phyloP scores from a whole-genome alignment of 805 yeast species.

The Monosporozyma unispora region DNA sequence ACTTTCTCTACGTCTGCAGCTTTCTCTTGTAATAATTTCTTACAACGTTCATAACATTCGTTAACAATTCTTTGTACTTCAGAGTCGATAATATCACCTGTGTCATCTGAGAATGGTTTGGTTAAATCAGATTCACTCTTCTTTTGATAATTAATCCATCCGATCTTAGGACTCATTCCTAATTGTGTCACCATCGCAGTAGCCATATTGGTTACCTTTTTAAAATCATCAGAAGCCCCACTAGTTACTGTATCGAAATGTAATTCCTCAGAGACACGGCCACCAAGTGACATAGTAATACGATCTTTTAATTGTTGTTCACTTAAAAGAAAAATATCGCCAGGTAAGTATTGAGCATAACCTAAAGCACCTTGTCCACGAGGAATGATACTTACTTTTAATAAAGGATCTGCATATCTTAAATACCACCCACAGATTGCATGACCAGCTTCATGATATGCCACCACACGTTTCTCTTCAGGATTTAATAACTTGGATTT shows the following conservation, averaged over 20 bases:
- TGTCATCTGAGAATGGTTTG: slow-evolving; percentile 84
- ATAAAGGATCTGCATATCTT: slow-evolving; percentile 82
- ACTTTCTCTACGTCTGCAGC: slow-evolving; percentile 70
- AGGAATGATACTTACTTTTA: slow-evolving; percentile 94
- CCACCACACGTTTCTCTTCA: slow-evolving; percentile 83
- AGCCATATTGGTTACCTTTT: slow-evolving; percentile 91
- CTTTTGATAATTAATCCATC: slow-evolving; percentile 64
- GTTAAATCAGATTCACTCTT: slow-evolving; percentile 64
- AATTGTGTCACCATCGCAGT: slow-evolving; percentile 83
- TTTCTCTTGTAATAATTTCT: slow-evolving; percentile 56
- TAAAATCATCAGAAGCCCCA: slow-evolving; percentile 95
- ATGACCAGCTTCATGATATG: slow-evolving; percentile 98
- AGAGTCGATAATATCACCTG: slow-evolving; percentile 69
- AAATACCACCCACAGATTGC: slow-evolving; percentile 97
- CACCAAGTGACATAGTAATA: slow-evolving; percentile 96
- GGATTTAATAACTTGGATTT: slow-evolving; percentile 75
- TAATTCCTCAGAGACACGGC: slow-evolving; percentile 91
- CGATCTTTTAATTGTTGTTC: slow-evolving; percentile 75
- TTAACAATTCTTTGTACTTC: slow-evolving; percentile 75
- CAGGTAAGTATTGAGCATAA: slow-evolving; percentile 94
- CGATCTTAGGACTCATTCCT: slow-evolving; percentile 86
- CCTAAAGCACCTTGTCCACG: slow-evolving; percentile 96
- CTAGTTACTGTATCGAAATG: slow-evolving; percentile 88
- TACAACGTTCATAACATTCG: slow-evolving; percentile 68
- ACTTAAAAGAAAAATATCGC: slow-evolving; percentile 73